Evolutionary conservation across 139 green algal species (phyloP), one percentile per base, ranked within the genome.

Genomic region (Picochlorum sp.): DNA sequence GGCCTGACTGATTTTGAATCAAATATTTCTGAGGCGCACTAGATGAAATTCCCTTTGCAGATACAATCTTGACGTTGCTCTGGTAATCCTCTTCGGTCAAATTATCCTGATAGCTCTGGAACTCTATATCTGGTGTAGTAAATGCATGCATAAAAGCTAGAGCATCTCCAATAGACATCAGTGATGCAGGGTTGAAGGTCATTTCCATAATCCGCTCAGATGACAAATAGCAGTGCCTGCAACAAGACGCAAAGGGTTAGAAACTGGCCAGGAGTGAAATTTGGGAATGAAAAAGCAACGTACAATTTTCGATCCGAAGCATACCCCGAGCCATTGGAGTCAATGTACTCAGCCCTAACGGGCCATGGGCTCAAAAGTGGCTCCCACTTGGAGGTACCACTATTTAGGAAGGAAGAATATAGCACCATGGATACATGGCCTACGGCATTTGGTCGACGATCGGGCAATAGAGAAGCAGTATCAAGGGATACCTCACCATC

Each of bases 1-100:
- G 68, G 20, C 86, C 86, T 11, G 80, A 85, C 63, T 88, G 78
- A 67, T 94, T 94, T 59, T 89, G 81, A 58, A 94, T 90, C 15
- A 90, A 72, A 72, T 92, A 94, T 60, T 86, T 80, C 68, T 90
- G 84, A 1, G 87, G 87, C 7, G 88, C 77, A 6, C 84, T 75
- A 3, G 65, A 64, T 16, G 65, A 45, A 7, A 68, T 51, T 4
- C 34, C 52, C 28, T 28, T 26, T 4, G 15, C 45, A 9, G 26
- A 56, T 38, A n/a, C 20, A 38, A 18, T 31, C 9, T 28, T 24
- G 4, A 49, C 47, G 5, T 26, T 30, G 28, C 44, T 49, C 20
- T 6, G 10, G 49, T 60, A 20, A 81, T 52, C 34, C 65, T 60
- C 2, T 51, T 52, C 11, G 54, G n/a, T 10, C 8, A 20, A 50